phyloP scores from a whole-genome alignment of 495 filamentous ascomycete genomes.

The Aspergillus conjunctus region DNA sequence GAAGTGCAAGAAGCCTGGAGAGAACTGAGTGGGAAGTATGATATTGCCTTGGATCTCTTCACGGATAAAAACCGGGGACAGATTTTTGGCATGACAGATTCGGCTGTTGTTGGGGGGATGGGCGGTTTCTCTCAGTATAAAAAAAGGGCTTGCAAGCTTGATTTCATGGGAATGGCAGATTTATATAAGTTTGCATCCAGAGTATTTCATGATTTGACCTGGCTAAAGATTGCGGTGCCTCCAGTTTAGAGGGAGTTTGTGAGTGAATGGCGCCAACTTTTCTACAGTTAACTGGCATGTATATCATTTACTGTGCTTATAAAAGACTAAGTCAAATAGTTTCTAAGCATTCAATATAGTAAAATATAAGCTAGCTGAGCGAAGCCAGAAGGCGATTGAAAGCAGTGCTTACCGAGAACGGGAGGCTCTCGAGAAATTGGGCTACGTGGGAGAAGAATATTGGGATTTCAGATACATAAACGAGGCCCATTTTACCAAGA shows the following conservation, averaged over 20 bases:
- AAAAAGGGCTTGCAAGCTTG: slow-evolving; percentile 12
- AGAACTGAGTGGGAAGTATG: slow-evolving; percentile 21
- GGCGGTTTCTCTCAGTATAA: slow-evolving; percentile 11
- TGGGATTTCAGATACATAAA: no score
- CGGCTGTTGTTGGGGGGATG: slow-evolving; percentile 15
- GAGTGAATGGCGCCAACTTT: not conserved
- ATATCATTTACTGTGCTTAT: no score
- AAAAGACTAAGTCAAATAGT: no score
- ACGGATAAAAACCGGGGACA: slow-evolving; percentile 2
- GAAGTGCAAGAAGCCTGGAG: slow-evolving; percentile 50
- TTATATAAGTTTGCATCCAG: slow-evolving; percentile 6
- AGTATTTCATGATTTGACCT: not conserved
- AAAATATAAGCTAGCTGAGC: no score
- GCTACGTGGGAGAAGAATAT: no score
- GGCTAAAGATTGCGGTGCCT: slow-evolving; percentile 8
- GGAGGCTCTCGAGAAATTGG: no score
- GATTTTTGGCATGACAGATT: slow-evolving; percentile 16
- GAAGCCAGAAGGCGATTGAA: no score
- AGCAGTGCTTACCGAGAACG: no score
- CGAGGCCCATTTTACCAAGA: no score
- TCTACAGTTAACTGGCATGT: no score
- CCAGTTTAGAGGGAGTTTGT: not conserved
- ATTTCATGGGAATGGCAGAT: slow-evolving; percentile 9
- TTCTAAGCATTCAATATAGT: no score
- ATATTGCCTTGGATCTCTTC: slow-evolving; percentile 8